Evolutionary conservation across 2,329 filamentous ascomycete species (phyloP), one percentile per base, ranked within the genome.

Genomic region (Onygena corvina): DNA sequence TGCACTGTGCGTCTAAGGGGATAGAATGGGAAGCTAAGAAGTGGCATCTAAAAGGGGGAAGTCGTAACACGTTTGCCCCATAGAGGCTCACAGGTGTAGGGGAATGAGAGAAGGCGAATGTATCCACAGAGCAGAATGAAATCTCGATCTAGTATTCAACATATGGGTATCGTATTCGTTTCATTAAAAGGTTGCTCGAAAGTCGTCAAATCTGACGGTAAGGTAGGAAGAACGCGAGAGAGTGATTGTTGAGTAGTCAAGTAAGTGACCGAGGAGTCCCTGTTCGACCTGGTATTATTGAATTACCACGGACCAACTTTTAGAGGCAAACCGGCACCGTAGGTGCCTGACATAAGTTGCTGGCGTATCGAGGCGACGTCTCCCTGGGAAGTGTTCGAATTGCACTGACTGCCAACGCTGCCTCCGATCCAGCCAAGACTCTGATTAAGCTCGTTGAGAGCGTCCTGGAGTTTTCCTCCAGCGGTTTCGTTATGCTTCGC

Each of bases 401-500:
- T 56, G 40, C 21, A 16, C 8, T 9, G 30, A 14, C 36, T 34
- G 21, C 31, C 31, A 9, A 47, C 21, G 16, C 29, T 36, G 21
- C 72, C 69, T 49, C 76, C 80, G 73, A 88, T 85, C 86, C 88
- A 94, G 35, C 83, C 84, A 23, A 94, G 72, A 54, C 81, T 83
- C 31, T 74, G 74, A 12, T 79, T 76, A 67, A 96, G 77, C 60
- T 88, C 84, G 48, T 82, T 78, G 53, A 94, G 80, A 30, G 89
- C 92, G 36, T 80, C 77, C 53, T 82, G 80, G 66, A 98, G 76
- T 60, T 85, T 84, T 21, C 87, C 88, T 35, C 83, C 83, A 3
- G 87, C 90, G 56, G 83, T 80, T 56, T 92, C 81, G 62, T 96
- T 90, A 69, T 98, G 92, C 61, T 86, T 87, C 21, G 80, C 73